Conservation (phyloP, 108 stramenopile species). For the Fragilaria crotonensis region DNA sequence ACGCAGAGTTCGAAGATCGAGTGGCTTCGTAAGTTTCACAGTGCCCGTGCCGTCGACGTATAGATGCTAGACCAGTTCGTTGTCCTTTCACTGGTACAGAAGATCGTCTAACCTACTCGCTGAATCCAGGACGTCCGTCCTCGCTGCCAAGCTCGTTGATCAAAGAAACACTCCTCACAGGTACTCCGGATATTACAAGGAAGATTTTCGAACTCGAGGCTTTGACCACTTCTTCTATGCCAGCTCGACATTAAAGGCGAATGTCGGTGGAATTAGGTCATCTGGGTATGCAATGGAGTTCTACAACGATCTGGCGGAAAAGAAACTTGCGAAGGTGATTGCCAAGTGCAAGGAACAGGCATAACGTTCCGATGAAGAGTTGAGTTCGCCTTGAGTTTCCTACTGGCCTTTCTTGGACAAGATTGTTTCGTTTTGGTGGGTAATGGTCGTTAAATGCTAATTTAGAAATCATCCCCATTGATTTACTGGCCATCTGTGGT, state of each 20-base stretch:
- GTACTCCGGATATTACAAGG: neutral
- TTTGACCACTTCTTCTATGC: slow-evolving; percentile 44
- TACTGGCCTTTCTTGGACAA: too few species aligned
- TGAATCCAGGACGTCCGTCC: neutral
- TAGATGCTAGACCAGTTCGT: neutral
- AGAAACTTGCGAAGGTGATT: slow-evolving; percentile 50
- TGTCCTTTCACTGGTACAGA: neutral
- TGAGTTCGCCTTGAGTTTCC: too few species aligned
- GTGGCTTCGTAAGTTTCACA: neutral
- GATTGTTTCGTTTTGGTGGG: too few species aligned
- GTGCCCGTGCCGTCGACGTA: neutral
- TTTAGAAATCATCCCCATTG: too few species aligned
- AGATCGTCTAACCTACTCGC: neutral
- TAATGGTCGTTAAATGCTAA: too few species aligned
- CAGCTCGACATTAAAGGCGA: slow-evolving; percentile 50
- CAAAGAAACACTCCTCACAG: neutral
- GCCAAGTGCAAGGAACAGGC: slow-evolving; percentile 1
- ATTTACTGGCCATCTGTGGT: neutral
- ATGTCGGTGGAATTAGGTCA: slow-evolving; percentile 34
- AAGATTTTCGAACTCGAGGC: slow-evolving; percentile 19
- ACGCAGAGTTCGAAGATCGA: neutral
- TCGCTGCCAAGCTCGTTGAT: neutral
- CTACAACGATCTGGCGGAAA: slow-evolving; percentile 42
- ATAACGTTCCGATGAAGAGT: neutral
- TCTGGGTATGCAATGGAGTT: slow-evolving; percentile 41